Percentiles rank a stretch among this genome's conserved stretches.
Conservation (phyloP, 1,284 basidiomycete species). For the Cystobasidium slooffiae region DNA sequence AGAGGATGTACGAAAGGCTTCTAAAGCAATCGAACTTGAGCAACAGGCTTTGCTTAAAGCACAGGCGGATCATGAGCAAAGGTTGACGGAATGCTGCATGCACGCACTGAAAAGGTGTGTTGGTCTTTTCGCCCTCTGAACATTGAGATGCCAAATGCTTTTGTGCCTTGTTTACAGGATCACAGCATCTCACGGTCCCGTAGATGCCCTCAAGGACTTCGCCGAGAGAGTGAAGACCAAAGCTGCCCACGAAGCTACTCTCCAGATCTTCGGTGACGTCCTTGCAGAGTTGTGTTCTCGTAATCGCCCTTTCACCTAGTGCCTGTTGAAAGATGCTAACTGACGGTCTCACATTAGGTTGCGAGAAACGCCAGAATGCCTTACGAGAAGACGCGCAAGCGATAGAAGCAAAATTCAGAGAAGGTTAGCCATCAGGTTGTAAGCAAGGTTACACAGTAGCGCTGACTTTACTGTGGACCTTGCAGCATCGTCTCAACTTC, state of each 20-base stretch:
- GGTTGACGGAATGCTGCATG: background rate
- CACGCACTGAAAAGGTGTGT: background rate
- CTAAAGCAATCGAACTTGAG: background rate
- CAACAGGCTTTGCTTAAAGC: background rate
- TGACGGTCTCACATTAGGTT: background rate
- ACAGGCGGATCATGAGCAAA: background rate
- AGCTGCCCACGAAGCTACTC: background rate
- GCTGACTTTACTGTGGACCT: background rate
- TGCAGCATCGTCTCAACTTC: background rate
- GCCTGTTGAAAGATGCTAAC: background rate
- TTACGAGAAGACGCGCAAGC: background rate
- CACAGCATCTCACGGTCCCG: background rate
- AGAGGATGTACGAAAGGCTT: background rate
- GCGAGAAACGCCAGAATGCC: background rate
- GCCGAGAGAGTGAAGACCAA: background rate
- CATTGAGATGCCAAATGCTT: background rate
- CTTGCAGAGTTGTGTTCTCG: background rate
- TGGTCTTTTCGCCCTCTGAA: background rate
- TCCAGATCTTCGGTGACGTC: background rate
- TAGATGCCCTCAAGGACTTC: background rate
- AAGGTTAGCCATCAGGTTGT: background rate
- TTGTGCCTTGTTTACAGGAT: background rate
- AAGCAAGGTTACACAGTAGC: background rate
- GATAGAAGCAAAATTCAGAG: background rate
- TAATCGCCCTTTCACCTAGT: background rate